Percentiles rank a stretch among this genome's conserved stretches.
Conservation (phyloP, 306 rosid genomes). For the Adenanthera pavonina region DNA sequence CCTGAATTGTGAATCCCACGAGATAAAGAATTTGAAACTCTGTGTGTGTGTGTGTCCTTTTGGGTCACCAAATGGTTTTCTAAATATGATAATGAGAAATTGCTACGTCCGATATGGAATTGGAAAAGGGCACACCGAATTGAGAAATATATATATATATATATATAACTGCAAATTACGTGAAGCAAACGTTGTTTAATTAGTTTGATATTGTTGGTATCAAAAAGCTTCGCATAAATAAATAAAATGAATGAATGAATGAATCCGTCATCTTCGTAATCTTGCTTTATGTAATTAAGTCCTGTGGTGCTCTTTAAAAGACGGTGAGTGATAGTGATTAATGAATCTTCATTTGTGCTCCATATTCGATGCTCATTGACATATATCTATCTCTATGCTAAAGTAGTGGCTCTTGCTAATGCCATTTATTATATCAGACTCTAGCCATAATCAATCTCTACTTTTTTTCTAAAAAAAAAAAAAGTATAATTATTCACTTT, state of each 20-base stretch:
- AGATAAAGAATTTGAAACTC: neutral
- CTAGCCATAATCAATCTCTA: too few relatives aligned
- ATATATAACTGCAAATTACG: neutral
- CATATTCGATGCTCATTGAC: neutral
- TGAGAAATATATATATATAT: neutral
- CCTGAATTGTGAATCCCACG: neutral
- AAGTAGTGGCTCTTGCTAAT: too few relatives aligned
- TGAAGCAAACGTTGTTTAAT: constrained; percentile 13
- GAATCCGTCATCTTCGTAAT: neutral
- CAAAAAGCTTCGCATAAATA: too few relatives aligned
- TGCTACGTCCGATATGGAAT: neutral
- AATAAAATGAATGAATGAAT: neutral
- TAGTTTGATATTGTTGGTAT: neutral
- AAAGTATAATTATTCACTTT: too few relatives aligned
- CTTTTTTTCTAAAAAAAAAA: too few relatives aligned
- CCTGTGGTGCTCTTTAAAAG: neutral
- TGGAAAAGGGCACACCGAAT: neutral
- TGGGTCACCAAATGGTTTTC: neutral
- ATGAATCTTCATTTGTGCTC: neutral
- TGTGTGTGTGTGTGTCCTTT: neutral
- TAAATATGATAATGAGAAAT: neutral
- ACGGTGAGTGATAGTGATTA: neutral
- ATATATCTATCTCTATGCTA: too few relatives aligned
- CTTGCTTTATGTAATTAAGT: neutral
- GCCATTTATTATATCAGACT: too few relatives aligned